phyloP scores from a whole-genome alignment of 2,329 filamentous ascomycete species.

The Colletotrichum musicola region DNA sequence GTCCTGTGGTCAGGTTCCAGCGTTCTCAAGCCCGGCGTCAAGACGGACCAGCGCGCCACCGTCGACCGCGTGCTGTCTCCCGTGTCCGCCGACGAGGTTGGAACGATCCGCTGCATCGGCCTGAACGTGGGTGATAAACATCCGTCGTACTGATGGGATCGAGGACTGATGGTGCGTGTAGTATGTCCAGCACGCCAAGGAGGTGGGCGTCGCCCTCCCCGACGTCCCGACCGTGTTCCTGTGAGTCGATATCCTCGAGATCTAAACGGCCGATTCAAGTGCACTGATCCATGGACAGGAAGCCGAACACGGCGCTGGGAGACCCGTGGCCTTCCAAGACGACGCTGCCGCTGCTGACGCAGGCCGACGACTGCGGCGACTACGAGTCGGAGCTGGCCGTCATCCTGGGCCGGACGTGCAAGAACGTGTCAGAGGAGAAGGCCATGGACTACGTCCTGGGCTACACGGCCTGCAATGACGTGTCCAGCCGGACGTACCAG shows the following conservation, averaged over 20 bases:
- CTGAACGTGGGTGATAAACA: slow-evolving; percentile 58
- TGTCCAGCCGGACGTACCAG: slow-evolving; percentile 70
- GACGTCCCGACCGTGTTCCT: slow-evolving; percentile 69
- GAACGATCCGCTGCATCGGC: slow-evolving; percentile 63
- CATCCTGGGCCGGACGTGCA: slow-evolving; percentile 62
- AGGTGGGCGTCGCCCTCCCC: slow-evolving; percentile 65
- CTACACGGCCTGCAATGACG: slow-evolving; percentile 74
- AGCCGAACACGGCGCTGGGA: slow-evolving; percentile 65
- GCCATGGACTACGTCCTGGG: slow-evolving; percentile 72
- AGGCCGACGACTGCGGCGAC: slow-evolving; percentile 66
- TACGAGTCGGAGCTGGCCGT: slow-evolving; percentile 72
- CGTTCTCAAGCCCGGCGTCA: slow-evolving; percentile 65
- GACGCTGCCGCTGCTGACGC: slow-evolving; percentile 62
- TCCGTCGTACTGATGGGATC: background rate
- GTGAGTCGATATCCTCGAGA: slow-evolving; percentile 40
- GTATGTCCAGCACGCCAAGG: slow-evolving; percentile 56
- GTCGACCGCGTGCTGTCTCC: slow-evolving; percentile 63
- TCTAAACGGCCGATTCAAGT: background rate
- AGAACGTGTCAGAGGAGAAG: slow-evolving; percentile 68
- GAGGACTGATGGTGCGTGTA: slow-evolving; percentile 32
- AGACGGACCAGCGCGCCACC: slow-evolving; percentile 60
- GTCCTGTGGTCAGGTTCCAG: slow-evolving; percentile 70
- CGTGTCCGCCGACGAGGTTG: slow-evolving; percentile 45
- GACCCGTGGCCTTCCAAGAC: slow-evolving; percentile 67
- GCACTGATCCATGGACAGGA: slow-evolving; percentile 46